Evolutionary conservation across 1,139 yeast species (phyloP), one percentile per base, ranked within the genome.

Genomic region (Wickerhamomyces sp.): DNA sequence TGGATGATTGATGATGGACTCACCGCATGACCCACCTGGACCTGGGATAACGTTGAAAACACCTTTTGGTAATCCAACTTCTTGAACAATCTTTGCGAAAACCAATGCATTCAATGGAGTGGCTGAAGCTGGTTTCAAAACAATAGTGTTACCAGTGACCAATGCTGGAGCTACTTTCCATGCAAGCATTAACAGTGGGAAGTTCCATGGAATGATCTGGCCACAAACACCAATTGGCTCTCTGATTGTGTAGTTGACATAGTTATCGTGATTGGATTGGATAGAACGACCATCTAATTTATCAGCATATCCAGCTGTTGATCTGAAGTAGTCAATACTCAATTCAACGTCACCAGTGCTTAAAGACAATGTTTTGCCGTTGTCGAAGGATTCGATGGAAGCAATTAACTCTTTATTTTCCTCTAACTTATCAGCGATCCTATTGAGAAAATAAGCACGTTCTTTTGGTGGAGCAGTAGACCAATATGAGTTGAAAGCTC

Each of bases 181-280:
- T 19, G 86, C 67, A 55, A 81, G 73, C 87, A 85, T 83, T 64
- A 81, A 72, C 53, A 84, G 59, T 48, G 95, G 95, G 75, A 83
- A 87, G 65, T 87, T 87, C 95, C 95, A 87, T 48, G 96, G 95
- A 47, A 86, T 85, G 54, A 87, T 84, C 60, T 84, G 90, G 43
- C 92, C 95, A 66, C 90, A 82, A 36, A 87, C 92, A 54, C 95
- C 95, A 49, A 82, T 65, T 45, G 95, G 95, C 61, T 85, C 94
- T 48, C 76, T 73, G 42, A 67, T 58, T 16, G 82, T 76, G 65
- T 77, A 84, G 49, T 77, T 80, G 54, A 84, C 71, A 55, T 79
- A 79, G 33, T 69, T 58, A 36, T 69, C 67, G 54, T 79, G 82
- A 2, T 45, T 45, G 12, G 82, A 78, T 54, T 80, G 78, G 52